Conservation (phyloP, 2,329 filamentous ascomycete species). For the Stromatinia cepivora region DNA sequence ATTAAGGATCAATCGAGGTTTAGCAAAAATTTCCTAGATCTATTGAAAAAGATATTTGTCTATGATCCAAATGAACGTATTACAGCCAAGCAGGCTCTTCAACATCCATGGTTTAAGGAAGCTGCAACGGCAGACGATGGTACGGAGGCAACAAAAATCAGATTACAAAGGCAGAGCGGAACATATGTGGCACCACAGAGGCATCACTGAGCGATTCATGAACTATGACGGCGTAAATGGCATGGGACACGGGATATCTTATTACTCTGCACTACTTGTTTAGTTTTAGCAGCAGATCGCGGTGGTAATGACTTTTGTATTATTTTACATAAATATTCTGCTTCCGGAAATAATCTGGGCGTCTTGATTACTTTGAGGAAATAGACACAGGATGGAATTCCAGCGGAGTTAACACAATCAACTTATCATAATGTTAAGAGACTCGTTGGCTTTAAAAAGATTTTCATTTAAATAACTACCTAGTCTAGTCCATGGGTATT, state of each 20-base stretch:
- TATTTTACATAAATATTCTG: conserved; percentile 23
- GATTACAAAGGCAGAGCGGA: conserved; percentile 40
- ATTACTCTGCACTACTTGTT: conserved; percentile 28
- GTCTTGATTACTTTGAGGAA: conserved; percentile 21
- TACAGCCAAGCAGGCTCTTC: conserved; percentile 64
- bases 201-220: conserved; percentile 36
- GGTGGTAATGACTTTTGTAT: conserved; percentile 27
- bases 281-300: conserved; percentile 24
- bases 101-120: conserved; percentile 69
- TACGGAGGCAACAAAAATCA: conserved; percentile 66
- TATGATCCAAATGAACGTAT: conserved; percentile 67
- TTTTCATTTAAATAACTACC: neutral
- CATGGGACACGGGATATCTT: conserved; percentile 30
- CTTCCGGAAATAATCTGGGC: conserved; percentile 19
- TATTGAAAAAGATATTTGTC: conserved; percentile 66
- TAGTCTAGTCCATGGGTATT: neutral
- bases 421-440: conserved; percentile 9
- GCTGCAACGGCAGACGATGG: conserved; percentile 63
- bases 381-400: conserved; percentile 22
- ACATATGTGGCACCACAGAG: conserved; percentile 29
- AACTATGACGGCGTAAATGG: conserved; percentile 38
- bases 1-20: conserved; percentile 61
- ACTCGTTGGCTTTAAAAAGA: neutral
- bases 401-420: neutral
- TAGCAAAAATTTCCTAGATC: conserved; percentile 62